phyloP scores from a whole-genome alignment of 2,329 filamentous ascomycete species.

The Cordyceps cateniannulata region DNA sequence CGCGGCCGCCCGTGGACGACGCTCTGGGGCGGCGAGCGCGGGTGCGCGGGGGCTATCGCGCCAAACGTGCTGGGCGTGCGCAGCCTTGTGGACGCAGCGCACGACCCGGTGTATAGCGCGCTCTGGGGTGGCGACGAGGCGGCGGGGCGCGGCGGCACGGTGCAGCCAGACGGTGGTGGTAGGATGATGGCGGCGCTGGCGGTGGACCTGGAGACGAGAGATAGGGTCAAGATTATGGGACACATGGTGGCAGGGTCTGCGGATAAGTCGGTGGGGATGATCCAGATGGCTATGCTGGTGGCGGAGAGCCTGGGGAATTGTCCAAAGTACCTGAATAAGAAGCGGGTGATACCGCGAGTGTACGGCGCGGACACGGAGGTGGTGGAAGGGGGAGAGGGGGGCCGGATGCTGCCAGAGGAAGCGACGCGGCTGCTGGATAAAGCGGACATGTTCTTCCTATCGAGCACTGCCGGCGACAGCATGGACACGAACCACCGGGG shows the following conservation, averaged over 20 bases:
- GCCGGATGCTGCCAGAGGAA: conserved; percentile 39
- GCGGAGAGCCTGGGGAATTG: conserved; percentile 74
- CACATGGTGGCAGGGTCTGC: conserved; percentile 59
- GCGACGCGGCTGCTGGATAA: conserved; percentile 54
- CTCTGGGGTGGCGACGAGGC: conserved; percentile 39
- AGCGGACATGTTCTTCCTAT: conserved; percentile 74
- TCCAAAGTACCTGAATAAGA: conserved; percentile 80
- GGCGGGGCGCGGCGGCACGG: conserved; percentile 21
- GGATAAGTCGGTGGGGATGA: conserved; percentile 28
- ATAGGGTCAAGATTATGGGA: conserved; percentile 68
- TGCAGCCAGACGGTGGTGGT: conserved; percentile 31
- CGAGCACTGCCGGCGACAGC: conserved; percentile 55
- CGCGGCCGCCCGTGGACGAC: too few relatives aligned
- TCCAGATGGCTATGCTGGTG: conserved; percentile 59
- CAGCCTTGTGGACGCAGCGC: conserved; percentile 49
- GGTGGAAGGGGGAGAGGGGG: conserved; percentile 25
- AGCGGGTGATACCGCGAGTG: conserved; percentile 44
- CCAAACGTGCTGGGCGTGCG: too few relatives aligned
- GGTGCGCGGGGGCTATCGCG: too few relatives aligned
- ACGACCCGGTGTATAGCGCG: conserved; percentile 65
- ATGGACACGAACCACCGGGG: conserved; percentile 87
- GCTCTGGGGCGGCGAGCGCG: too few relatives aligned
- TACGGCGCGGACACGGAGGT: conserved; percentile 43
- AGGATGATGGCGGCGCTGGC: conserved; percentile 47
- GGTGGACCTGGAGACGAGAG: conserved; percentile 45